Conservation (phyloP, 805 yeast species). For the Myxozyma udenii region DNA sequence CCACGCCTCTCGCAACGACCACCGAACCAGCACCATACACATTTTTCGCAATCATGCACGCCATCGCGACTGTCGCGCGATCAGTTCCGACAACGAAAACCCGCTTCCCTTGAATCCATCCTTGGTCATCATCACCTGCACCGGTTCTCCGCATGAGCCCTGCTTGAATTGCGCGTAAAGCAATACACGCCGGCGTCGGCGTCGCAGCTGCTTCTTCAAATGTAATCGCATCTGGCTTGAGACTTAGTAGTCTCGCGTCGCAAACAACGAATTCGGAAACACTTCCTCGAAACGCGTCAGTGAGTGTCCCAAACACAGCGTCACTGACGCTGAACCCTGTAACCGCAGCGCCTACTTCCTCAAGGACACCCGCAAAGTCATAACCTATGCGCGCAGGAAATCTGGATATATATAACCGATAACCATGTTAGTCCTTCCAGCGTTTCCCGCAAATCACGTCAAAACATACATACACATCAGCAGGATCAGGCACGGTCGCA, state of each 20-base stretch:
- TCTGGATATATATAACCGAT: background rate
- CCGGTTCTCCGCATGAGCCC: background rate
- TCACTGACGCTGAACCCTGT: constrained; percentile 28
- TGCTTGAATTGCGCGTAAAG: constrained; percentile 13
- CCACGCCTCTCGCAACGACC: constrained; percentile 5
- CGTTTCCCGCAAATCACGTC: background rate
- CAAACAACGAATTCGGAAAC: constrained; percentile 25
- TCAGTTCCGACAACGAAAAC: constrained; percentile 28
- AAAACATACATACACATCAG: constrained; percentile 10
- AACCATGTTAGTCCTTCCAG: too few relatives aligned
- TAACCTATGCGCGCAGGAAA: constrained; percentile 29
- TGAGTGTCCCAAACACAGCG: constrained; percentile 21
- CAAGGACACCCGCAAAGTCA: constrained; percentile 30
- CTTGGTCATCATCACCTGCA: background rate
- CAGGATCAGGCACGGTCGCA: constrained; percentile 8
- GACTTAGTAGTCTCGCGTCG: constrained; percentile 8
- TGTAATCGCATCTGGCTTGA: constrained; percentile 24
- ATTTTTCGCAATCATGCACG: constrained; percentile 30
- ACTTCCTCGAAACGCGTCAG: constrained; percentile 12
- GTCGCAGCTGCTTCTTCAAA: constrained; percentile 29
- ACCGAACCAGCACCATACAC: constrained; percentile 30
- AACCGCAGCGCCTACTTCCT: constrained; percentile 27
- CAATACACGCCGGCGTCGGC: constrained; percentile 29
- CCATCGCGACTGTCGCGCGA: constrained; percentile 24
- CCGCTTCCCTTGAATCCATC: constrained; percentile 17